These are phyloP conservation scores for Melocanna baccifera DNA, from an alignment of 176 grass and related monocot genomes.

Conservation along the genomic window DNA sequence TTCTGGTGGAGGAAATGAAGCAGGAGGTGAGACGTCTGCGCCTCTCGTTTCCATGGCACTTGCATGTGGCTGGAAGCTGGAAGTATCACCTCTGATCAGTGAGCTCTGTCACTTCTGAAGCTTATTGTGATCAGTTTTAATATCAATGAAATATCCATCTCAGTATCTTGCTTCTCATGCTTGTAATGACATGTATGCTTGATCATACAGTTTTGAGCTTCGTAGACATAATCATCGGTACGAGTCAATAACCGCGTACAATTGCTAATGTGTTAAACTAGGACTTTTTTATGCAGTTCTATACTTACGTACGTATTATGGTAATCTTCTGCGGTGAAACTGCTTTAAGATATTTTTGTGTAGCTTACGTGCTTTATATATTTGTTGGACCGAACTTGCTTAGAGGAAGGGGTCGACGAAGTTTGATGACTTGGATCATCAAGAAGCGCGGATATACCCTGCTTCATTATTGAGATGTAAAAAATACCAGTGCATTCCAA, in stretches of 20 bases:
- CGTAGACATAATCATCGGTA: not conserved
- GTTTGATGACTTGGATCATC: not conserved
- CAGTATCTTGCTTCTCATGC: too few species aligned
- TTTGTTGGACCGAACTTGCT: too few species aligned
- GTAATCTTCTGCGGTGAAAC: too few species aligned
- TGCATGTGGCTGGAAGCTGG: not conserved
- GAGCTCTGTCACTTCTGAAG: not conserved
- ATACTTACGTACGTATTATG: not conserved
- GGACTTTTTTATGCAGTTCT: not conserved
- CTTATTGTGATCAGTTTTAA: not conserved
- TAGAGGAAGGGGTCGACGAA: too few species aligned
- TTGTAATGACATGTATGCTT: too few species aligned
- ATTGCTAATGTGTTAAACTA: not conserved
- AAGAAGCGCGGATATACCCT: not conserved
- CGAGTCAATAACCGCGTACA: not conserved
- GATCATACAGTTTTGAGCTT: not conserved
- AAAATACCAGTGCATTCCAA: too few species aligned
- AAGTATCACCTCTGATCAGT: not conserved
- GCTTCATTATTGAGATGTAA: too few species aligned
- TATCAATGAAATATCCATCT: too few species aligned
- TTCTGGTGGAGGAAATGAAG: slow-evolving; percentile 8
- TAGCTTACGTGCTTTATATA: too few species aligned
- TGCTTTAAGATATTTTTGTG: too few species aligned
- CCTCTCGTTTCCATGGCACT: not conserved
- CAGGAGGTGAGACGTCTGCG: not conserved